phyloP scores from a whole-genome alignment of 2,329 filamentous ascomycete genomes.

The Trichophyton verrucosum region DNA sequence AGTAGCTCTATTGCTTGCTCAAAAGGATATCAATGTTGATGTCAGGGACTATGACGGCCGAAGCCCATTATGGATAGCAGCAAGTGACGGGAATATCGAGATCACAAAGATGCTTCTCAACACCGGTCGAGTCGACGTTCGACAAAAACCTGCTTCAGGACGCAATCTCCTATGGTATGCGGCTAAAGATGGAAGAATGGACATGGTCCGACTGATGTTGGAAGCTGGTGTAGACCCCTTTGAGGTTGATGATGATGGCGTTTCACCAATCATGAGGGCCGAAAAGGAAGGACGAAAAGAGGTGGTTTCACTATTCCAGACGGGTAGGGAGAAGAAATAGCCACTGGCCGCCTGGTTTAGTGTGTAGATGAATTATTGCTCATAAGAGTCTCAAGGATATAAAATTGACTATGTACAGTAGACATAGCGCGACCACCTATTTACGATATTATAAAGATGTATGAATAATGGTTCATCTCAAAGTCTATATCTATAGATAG shows the following conservation, averaged over 20 bases:
- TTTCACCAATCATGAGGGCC: background rate
- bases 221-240: background rate
- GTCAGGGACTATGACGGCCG: background rate
- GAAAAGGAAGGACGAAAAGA: background rate
- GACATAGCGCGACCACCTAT: no score
- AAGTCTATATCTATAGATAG: no score
- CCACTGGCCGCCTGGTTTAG: no score
- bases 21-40: background rate
- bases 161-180: background rate
- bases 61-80: slow-evolving; percentile 4
- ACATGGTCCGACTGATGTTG: background rate
- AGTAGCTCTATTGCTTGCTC: background rate
- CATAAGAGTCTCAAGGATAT: no score
- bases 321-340: background rate
- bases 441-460: no score
- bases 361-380: no score
- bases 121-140: background rate
- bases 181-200: background rate
- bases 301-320: background rate
- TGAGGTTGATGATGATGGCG: background rate
- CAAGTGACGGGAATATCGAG: background rate
- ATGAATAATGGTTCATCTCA: no score
- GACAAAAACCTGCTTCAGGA: background rate
- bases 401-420: no score
- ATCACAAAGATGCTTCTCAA: background rate